Percentiles rank a stretch among this genome's conserved stretches.
phyloP scores from a whole-genome alignment of 2,329 filamentous ascomycete genomes.

The Allantophomopsis lycopodina region DNA sequence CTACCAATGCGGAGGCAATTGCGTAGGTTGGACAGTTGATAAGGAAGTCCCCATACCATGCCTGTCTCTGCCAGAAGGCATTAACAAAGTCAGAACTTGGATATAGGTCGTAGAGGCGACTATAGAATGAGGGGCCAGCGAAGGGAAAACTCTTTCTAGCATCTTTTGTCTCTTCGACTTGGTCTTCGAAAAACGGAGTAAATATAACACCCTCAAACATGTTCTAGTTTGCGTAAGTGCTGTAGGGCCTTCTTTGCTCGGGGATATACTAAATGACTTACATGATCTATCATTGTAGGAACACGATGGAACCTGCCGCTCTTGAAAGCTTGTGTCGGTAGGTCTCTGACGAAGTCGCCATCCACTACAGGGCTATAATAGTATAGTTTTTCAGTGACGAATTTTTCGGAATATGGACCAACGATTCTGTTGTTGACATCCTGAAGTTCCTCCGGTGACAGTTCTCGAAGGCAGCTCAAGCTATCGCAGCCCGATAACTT shows the following conservation, averaged over 20 bases:
- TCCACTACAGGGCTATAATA: not conserved
- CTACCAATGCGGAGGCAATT: not conserved
- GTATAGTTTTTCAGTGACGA: not conserved
- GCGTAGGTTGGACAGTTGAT: conserved; percentile 19
- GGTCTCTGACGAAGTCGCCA: not conserved
- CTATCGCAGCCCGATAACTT: not conserved
- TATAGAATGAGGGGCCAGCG: conserved; percentile 21
- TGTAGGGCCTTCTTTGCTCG: no score
- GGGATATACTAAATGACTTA: no score
- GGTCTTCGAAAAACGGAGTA: conserved; percentile 16
- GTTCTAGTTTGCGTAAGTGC: conserved; percentile 3
- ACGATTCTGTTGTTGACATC: not conserved
- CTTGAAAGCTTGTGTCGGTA: not conserved
- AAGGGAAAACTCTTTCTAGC: conserved; percentile 18
- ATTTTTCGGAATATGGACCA: not conserved
- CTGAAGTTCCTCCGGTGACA: not conserved
- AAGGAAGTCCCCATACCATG: conserved; percentile 27
- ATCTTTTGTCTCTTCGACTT: conserved; percentile 15
- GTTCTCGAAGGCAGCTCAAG: not conserved
- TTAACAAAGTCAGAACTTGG: conserved; percentile 6
- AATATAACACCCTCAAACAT: conserved; percentile 24
- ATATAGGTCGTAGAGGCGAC: conserved; percentile 24
- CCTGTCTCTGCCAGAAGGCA: conserved; percentile 21
- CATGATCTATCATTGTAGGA: conserved; percentile 19
- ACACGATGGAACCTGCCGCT: conserved; percentile 11